Conservation (phyloP, 1,284 basidiomycete genomes). For the Leccinum subfulvum region DNA sequence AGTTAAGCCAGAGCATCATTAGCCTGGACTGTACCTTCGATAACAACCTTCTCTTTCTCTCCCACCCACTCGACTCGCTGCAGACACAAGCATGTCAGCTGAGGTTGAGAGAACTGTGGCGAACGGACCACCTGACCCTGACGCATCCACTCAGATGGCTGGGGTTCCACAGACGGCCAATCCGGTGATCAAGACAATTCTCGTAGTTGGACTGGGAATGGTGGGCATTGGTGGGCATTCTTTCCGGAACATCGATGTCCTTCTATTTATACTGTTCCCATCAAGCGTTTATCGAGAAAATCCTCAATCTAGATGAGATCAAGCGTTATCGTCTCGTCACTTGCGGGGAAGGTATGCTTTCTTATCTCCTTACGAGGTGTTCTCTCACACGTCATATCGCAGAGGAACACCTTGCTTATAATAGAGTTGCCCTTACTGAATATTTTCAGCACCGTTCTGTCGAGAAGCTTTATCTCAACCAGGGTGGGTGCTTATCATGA, state of each 20-base stretch:
- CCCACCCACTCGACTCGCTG: neutral
- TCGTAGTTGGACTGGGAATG: neutral
- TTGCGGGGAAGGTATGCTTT: constrained; percentile 49
- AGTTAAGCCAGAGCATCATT: neutral
- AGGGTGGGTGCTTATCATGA: constrained; percentile 30
- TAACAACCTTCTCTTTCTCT: neutral
- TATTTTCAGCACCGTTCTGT: constrained; percentile 66
- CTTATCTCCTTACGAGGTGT: neutral
- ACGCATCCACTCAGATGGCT: neutral
- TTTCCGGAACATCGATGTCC: neutral
- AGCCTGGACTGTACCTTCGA: neutral
- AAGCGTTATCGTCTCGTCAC: neutral
- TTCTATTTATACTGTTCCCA: neutral
- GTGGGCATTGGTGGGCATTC: neutral
- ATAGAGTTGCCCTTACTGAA: constrained; percentile 59
- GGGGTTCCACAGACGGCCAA: neutral
- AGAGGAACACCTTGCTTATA: constrained; percentile 40
- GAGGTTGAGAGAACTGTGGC: neutral
- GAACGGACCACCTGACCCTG: neutral
- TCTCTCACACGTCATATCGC: neutral
- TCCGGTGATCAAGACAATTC: neutral
- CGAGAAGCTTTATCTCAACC: constrained; percentile 67
- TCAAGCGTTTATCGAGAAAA: neutral
- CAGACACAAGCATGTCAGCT: neutral
- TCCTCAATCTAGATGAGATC: neutral